Conservation (phyloP, 2,329 filamentous ascomycete genomes). For the Xylariaceae sp. region DNA sequence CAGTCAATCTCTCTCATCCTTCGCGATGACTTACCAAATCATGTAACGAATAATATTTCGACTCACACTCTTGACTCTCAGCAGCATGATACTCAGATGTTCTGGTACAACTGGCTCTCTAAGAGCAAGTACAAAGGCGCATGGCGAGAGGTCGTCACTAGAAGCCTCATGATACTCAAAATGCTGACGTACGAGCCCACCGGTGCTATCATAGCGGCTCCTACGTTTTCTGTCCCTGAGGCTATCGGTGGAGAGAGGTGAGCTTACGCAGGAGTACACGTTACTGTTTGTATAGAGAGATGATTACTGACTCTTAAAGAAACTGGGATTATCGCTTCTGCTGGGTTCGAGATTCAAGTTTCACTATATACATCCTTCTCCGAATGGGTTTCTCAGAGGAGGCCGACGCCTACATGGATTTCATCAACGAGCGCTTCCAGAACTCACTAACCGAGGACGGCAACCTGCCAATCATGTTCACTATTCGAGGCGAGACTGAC, state of each 20-base stretch:
- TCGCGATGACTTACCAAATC: constrained; percentile 55
- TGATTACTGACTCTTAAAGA: constrained; percentile 25
- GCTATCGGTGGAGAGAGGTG: constrained; percentile 60
- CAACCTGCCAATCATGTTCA: constrained; percentile 76
- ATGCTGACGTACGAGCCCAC: constrained; percentile 75
- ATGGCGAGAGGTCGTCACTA: constrained; percentile 67
- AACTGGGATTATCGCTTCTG: constrained; percentile 74
- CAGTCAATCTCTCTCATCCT: constrained; percentile 67
- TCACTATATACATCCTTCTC: constrained; percentile 73
- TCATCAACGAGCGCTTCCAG: constrained; percentile 68
- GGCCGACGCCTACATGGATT: constrained; percentile 73
- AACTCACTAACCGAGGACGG: constrained; percentile 56
- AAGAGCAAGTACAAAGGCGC: constrained; percentile 67
- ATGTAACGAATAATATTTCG: constrained; percentile 56
- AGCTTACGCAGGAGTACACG: not conserved
- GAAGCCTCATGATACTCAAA: constrained; percentile 71
- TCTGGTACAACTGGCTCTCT: constrained; percentile 70
- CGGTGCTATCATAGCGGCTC: constrained; percentile 70
- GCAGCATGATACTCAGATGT: constrained; percentile 66
- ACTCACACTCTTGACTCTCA: constrained; percentile 54
- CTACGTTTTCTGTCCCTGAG: constrained; percentile 74
- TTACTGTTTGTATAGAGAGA: no score
- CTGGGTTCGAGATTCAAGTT: constrained; percentile 74
- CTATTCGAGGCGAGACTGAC: constrained; percentile 68
- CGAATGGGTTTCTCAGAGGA: constrained; percentile 72